Evolutionary conservation across 805 yeast species (phyloP).

Genomic region (Blastobotrys muscicola): DNA sequence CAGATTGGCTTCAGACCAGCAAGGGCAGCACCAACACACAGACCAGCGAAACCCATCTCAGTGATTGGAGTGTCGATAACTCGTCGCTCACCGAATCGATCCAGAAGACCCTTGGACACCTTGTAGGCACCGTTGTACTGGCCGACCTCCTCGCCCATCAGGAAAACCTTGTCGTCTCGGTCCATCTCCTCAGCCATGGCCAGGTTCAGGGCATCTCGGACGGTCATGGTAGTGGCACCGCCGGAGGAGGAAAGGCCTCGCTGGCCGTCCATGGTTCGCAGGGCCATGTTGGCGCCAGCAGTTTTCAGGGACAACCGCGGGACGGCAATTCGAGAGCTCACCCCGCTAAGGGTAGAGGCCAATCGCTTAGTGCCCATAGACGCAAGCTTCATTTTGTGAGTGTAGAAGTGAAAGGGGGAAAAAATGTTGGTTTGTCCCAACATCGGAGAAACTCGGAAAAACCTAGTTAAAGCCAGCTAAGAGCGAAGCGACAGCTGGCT

Average conservation of each 20-base stretch:
- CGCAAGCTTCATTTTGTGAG: conserved; percentile 6
- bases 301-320: conserved; percentile 8
- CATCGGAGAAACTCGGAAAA: no score
- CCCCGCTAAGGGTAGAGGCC: conserved; percentile 10
- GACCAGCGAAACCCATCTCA: conserved; percentile 97
- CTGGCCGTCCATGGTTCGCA: conserved; percentile 21
- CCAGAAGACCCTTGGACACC: conserved; percentile 89
- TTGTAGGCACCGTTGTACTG: conserved; percentile 99
- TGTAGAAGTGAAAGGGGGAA: neutral
- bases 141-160: conserved; percentile 99
- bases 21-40: conserved; percentile 92
- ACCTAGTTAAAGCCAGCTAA: no score
- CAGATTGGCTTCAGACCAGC: conserved; percentile 94
- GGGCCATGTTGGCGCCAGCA: conserved; percentile 23
- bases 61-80: conserved; percentile 96
- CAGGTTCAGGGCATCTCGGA: conserved; percentile 91
- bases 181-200: conserved; percentile 98
- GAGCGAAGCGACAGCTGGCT: no score
- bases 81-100: conserved; percentile 89
- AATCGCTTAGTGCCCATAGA: conserved; percentile 10
- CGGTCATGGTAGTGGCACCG: conserved; percentile 50
- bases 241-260: conserved; percentile 23
- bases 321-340: conserved; percentile 7
- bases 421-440: no score
- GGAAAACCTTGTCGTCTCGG: conserved; percentile 84